These are phyloP conservation scores for Ceratocystis destructans DNA, from an alignment of 2,329 filamentous ascomycete species.

Conservation along the genomic window DNA sequence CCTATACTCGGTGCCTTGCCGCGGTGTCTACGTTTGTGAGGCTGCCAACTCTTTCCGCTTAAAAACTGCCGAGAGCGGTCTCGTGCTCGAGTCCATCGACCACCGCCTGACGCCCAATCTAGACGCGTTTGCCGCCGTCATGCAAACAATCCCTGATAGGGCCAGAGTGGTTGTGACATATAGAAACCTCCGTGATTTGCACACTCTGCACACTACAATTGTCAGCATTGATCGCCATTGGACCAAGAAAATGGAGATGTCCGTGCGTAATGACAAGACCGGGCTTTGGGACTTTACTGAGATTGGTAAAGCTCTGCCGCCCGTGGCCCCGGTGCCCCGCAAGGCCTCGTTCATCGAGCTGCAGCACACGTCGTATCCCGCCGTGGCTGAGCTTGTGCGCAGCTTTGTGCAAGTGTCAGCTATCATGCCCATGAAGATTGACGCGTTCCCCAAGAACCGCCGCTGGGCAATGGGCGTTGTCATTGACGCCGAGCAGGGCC, in stretches of 20 bases:
- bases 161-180: conserved; percentile 87
- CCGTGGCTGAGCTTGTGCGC: conserved; percentile 82
- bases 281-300: conserved; percentile 93
- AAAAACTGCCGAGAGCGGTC: conserved; percentile 78
- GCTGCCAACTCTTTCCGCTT: conserved; percentile 90
- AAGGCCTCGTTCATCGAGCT: conserved; percentile 87
- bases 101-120: conserved; percentile 83
- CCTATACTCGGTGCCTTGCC: conserved; percentile 79
- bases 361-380: conserved; percentile 73
- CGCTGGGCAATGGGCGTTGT: conserved; percentile 94
- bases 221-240: conserved; percentile 90
- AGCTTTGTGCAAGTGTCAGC: conserved; percentile 92
- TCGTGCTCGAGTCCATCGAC: conserved; percentile 85
- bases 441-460: conserved; percentile 90
- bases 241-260: conserved; percentile 87
- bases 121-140: conserved; percentile 77
- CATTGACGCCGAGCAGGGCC: conserved; percentile 90
- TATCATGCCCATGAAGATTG: conserved; percentile 87
- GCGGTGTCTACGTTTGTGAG: conserved; percentile 90
- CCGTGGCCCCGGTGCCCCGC: conserved; percentile 54
- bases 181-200: conserved; percentile 86
- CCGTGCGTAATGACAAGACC: conserved; percentile 74
- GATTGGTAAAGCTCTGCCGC: conserved; percentile 65
- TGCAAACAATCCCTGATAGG: conserved; percentile 70
- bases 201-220: conserved; percentile 86